These are phyloP conservation scores for Macroventuria anomochaeta DNA, from an alignment of 2,329 filamentous ascomycete genomes.

Conservation along the genomic window DNA sequence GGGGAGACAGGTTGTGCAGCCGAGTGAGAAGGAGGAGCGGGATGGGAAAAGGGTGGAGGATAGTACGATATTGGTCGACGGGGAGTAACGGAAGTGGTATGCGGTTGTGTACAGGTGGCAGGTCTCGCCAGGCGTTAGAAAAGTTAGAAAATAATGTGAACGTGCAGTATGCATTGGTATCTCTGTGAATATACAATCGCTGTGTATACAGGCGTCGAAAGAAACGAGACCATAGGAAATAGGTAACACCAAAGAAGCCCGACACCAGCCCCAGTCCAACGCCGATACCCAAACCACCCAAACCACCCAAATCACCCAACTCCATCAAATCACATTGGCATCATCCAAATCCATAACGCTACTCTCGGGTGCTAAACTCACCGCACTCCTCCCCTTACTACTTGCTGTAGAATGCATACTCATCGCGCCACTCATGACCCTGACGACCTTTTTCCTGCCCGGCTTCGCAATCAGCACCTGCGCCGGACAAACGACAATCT, in stretches of 20 bases:
- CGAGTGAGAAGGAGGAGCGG: conserved; percentile 33
- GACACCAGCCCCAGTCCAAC: neutral
- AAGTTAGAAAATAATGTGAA: neutral
- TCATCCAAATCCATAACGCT: conserved; percentile 45
- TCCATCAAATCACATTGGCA: conserved; percentile 7
- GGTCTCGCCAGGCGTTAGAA: no score
- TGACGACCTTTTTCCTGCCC: conserved; percentile 57
- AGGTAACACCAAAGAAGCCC: neutral
- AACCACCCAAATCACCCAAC: neutral
- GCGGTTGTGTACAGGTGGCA: no score
- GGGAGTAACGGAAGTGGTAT: conserved; percentile 11
- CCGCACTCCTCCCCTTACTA: conserved; percentile 37
- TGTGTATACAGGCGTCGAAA: neutral
- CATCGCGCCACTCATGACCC: conserved; percentile 59
- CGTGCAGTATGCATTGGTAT: conserved; percentile 7
- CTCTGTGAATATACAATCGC: conserved; percentile 3
- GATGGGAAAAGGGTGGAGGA: conserved; percentile 31
- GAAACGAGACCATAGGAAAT: neutral
- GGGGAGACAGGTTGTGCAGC: conserved; percentile 49
- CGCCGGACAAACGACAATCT: conserved; percentile 93
- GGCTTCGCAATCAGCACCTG: conserved; percentile 79
- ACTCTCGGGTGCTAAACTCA: conserved; percentile 39
- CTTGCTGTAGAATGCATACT: conserved; percentile 48
- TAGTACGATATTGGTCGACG: conserved; percentile 36
- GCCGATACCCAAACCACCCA: neutral